Evolutionary conservation across 495 filamentous ascomycete species (phyloP).

Genomic region (Aspergillus homomorphus): DNA sequence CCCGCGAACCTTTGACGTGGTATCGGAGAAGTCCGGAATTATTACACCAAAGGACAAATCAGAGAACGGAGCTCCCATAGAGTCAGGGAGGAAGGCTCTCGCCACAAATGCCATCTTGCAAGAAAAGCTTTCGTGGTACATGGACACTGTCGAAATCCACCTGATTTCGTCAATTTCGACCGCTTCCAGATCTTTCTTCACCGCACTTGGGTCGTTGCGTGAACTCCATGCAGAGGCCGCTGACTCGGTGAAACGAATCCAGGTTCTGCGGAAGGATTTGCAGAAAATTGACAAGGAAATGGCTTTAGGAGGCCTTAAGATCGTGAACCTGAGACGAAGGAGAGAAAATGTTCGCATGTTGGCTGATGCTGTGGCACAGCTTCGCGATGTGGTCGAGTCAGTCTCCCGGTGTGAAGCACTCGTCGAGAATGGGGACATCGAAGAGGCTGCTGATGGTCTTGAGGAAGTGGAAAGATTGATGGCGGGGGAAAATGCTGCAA

Average conservation of each 20-base stretch:
- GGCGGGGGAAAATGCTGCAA: slow-evolving; percentile 55
- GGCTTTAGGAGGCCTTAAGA: slow-evolving; percentile 79
- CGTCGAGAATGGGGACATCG: slow-evolving; percentile 76
- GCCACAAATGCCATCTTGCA: slow-evolving; percentile 98
- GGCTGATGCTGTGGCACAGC: slow-evolving; percentile 76
- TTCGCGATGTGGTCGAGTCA: slow-evolving; percentile 72
- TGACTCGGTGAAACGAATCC: slow-evolving; percentile 85
- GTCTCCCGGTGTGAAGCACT: slow-evolving; percentile 74
- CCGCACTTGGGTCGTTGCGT: slow-evolving; percentile 82
- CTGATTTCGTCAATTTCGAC: slow-evolving; percentile 94
- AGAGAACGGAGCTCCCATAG: slow-evolving; percentile 59
- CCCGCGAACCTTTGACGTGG: slow-evolving; percentile 91
- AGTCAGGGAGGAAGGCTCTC: slow-evolving; percentile 75
- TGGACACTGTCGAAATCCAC: slow-evolving; percentile 98
- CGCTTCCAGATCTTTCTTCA: slow-evolving; percentile 95
- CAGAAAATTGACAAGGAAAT: slow-evolving; percentile 80
- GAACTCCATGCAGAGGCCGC: slow-evolving; percentile 91
- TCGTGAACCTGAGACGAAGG: slow-evolving; percentile 75
- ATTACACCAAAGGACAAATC: slow-evolving; percentile 63
- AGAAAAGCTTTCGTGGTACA: slow-evolving; percentile 99
- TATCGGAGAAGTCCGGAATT: slow-evolving; percentile 93
- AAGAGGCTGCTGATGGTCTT: slow-evolving; percentile 72
- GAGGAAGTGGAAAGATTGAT: slow-evolving; percentile 76
- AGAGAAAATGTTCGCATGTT: slow-evolving; percentile 83
- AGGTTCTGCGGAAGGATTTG: slow-evolving; percentile 73